These are phyloP conservation scores for Solanum hybrid DNA, from an alignment of 305 asterid genomes.

Conservation along the genomic window DNA sequence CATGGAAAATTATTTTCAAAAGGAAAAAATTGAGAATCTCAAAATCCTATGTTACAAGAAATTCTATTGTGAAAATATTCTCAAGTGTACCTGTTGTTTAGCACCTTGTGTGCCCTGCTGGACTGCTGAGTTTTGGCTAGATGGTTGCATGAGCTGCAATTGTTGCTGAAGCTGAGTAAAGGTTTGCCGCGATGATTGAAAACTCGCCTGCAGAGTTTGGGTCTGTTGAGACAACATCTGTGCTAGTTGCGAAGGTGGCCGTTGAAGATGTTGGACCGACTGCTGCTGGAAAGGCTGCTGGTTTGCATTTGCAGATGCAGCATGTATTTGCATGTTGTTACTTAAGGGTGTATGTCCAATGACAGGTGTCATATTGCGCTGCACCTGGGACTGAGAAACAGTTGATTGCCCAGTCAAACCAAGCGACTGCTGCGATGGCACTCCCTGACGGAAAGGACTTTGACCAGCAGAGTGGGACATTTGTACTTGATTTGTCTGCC, in stretches of 20 bases:
- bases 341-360: slow-evolving; percentile 37
- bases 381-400: slow-evolving; percentile 49
- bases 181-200: slow-evolving; percentile 82
- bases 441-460: slow-evolving; percentile 40
- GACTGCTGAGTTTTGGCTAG: slow-evolving; percentile 40
- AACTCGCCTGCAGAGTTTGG: slow-evolving; percentile 85
- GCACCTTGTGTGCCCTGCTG: slow-evolving; percentile 49
- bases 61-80: background rate
- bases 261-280: slow-evolving; percentile 32
- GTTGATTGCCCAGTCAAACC: slow-evolving; percentile 42
- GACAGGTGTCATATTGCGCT: slow-evolving; percentile 32
- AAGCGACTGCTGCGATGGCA: slow-evolving; percentile 36
- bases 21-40: background rate
- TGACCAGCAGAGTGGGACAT: slow-evolving; percentile 36
- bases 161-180: slow-evolving; percentile 92
- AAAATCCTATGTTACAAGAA: background rate
- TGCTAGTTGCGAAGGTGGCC: slow-evolving; percentile 74
- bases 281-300: slow-evolving; percentile 46
- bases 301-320: slow-evolving; percentile 20
- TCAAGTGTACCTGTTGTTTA: slow-evolving; percentile 54
- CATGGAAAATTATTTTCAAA: background rate
- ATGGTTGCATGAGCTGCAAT: slow-evolving; percentile 73
- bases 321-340: slow-evolving; percentile 8
- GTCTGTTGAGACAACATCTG: slow-evolving; percentile 95
- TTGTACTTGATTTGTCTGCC: slow-evolving; percentile 47